Conservation (phyloP, 768 basidiomycete species). For the Boletus vinaceobasis region DNA sequence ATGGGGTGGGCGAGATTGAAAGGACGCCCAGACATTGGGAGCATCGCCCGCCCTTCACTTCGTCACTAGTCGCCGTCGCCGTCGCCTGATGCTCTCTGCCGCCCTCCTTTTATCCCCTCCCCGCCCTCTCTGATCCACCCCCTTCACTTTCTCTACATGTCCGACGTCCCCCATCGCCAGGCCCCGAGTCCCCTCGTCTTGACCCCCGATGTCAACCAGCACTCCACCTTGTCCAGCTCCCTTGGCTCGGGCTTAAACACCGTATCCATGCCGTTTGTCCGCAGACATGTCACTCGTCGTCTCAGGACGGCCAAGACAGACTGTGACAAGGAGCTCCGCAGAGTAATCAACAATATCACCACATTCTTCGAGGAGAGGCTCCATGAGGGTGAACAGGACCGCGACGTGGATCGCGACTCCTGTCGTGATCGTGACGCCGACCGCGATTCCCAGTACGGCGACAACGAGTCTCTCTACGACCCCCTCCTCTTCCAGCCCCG, state of each 20-base stretch:
- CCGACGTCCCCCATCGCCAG: slow-evolving; percentile 45
- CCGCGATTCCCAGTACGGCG: slow-evolving; percentile 56
- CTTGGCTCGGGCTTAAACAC: slow-evolving; percentile 62
- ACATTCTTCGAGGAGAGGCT: slow-evolving; percentile 91
- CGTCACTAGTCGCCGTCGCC: slow-evolving; percentile 15
- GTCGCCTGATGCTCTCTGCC: slow-evolving; percentile 20
- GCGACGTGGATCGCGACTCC: slow-evolving; percentile 60
- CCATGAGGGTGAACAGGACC: slow-evolving; percentile 65
- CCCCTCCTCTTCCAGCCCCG: slow-evolving; percentile 57
- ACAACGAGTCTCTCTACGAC: slow-evolving; percentile 57
- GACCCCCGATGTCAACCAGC: slow-evolving; percentile 52
- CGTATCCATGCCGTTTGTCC: slow-evolving; percentile 89
- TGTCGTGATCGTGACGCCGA: slow-evolving; percentile 47
- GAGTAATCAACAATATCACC: slow-evolving; percentile 93
- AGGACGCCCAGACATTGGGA: background rate
- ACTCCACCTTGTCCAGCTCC: slow-evolving; percentile 10
- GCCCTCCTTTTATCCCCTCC: slow-evolving; percentile 3
- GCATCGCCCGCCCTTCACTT: slow-evolving; percentile 14
- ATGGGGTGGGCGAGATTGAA: slow-evolving; percentile 2
- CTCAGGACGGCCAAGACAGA: slow-evolving; percentile 92
- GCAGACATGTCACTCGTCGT: slow-evolving; percentile 89
- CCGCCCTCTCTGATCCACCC: slow-evolving; percentile 10
- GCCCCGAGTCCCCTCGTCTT: slow-evolving; percentile 79
- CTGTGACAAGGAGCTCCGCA: slow-evolving; percentile 94
- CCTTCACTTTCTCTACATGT: slow-evolving; percentile 9